Percentiles rank a stretch among this genome's conserved stretches.
Conservation (phyloP, 441 rosid species). For the Adansonia rubrostipa region DNA sequence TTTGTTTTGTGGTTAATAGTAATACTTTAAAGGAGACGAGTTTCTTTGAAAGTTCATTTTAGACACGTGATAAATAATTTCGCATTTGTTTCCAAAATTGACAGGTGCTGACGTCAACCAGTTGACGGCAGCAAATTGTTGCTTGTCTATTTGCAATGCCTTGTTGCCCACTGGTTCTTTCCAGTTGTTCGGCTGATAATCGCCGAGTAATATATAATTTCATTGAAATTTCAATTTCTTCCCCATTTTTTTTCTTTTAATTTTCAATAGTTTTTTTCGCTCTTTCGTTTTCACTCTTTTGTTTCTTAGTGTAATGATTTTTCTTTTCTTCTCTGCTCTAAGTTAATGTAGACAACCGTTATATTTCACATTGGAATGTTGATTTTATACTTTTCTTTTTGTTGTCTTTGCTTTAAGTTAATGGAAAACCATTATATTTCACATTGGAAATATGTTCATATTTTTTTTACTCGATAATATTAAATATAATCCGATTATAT, state of each 20-base stretch:
- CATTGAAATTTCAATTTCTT: background rate
- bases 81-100: background rate
- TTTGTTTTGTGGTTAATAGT: background rate
- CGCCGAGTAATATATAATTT: background rate
- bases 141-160: background rate
- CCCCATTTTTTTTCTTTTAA: background rate
- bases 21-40: too few species aligned
- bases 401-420: too few species aligned
- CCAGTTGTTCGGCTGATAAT: background rate
- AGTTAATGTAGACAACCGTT: too few species aligned
- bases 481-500: too few species aligned
- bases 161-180: background rate
- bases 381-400: too few species aligned
- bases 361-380: too few species aligned
- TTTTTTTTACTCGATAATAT: too few species aligned
- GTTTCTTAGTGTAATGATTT: too few species aligned
- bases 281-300: background rate
- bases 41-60: conserved; percentile 31
- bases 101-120: background rate
- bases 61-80: conserved; percentile 19
- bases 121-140: conserved; percentile 18
- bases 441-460: too few species aligned
- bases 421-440: too few species aligned
- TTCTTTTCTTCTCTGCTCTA: too few species aligned
- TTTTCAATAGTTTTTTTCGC: background rate